These are phyloP conservation scores for Plasmopara viticola DNA, from an alignment of 352 stramenopile genomes.

Conservation along the genomic window DNA sequence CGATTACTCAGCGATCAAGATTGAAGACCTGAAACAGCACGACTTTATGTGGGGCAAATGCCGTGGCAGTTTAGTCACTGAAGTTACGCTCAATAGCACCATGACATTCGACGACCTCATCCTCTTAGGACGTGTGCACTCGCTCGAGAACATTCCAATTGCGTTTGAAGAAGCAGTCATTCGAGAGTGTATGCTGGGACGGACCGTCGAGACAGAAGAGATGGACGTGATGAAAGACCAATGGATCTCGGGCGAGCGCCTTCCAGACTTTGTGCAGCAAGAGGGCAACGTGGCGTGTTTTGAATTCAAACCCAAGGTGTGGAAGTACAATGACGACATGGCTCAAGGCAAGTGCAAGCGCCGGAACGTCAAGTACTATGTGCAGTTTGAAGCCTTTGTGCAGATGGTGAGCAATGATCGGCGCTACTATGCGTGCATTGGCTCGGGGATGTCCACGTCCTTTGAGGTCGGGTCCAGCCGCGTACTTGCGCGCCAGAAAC, in stretches of 20 bases:
- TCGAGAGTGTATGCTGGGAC: slow-evolving; percentile 76
- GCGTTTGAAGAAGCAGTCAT: slow-evolving; percentile 82
- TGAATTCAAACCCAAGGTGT: slow-evolving; percentile 87
- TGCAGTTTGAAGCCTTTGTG: slow-evolving; percentile 84
- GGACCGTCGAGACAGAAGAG: slow-evolving; percentile 64
- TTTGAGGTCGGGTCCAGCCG: slow-evolving; percentile 83
- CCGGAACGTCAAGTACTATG: slow-evolving; percentile 85
- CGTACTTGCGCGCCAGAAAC: slow-evolving; percentile 77
- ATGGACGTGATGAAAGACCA: slow-evolving; percentile 84
- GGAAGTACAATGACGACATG: slow-evolving; percentile 88
- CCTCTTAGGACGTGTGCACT: slow-evolving; percentile 76
- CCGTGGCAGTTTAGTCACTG: slow-evolving; percentile 70
- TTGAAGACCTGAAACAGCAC: slow-evolving; percentile 84
- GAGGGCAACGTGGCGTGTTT: slow-evolving; percentile 66
- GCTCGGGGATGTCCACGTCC: slow-evolving; percentile 78
- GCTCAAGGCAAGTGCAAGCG: slow-evolving; percentile 85
- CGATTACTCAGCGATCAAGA: slow-evolving; percentile 87
- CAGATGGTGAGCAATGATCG: slow-evolving; percentile 64
- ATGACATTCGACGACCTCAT: slow-evolving; percentile 77
- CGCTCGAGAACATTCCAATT: slow-evolving; percentile 75
- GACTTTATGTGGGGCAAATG: slow-evolving; percentile 90
- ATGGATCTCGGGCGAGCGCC: slow-evolving; percentile 77
- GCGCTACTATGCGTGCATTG: slow-evolving; percentile 80
- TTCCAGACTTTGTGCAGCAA: slow-evolving; percentile 81
- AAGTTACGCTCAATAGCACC: slow-evolving; percentile 81